phyloP scores from a whole-genome alignment of 257 asterid genomes.

The Linaria vulgaris region DNA sequence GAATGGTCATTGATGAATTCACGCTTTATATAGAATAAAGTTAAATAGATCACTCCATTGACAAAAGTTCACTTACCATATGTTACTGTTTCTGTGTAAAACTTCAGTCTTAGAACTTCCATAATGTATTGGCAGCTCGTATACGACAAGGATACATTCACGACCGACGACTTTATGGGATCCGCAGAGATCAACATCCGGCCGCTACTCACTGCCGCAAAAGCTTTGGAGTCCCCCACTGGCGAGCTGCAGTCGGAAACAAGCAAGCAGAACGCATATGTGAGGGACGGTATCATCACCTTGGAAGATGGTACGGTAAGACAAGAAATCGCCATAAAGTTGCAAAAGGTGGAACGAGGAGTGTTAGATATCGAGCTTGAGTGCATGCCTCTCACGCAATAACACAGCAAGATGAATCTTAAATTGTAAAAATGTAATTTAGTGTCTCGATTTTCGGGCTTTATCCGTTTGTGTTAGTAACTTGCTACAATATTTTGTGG shows the following conservation, averaged over 20 bases:
- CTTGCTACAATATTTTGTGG: background rate
- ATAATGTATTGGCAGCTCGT: constrained; percentile 51
- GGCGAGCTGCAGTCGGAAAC: constrained; percentile 57
- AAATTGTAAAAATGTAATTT: too few species aligned
- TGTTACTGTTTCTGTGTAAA: background rate
- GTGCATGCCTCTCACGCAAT: constrained; percentile 87
- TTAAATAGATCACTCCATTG: too few species aligned
- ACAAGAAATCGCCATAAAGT: constrained; percentile 66
- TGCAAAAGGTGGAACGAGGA: constrained; percentile 86
- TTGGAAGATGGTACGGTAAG: constrained; percentile 63
- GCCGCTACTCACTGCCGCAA: constrained; percentile 74
- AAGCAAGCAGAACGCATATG: constrained; percentile 49
- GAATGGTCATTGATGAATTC: too few species aligned
- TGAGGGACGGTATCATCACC: constrained; percentile 52
- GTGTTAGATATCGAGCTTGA: constrained; percentile 84
- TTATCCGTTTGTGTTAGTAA: background rate
- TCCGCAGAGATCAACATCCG: constrained; percentile 83
- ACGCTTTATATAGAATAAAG: background rate
- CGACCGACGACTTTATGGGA: constrained; percentile 93
- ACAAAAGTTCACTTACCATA: background rate
- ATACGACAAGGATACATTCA: constrained; percentile 83
- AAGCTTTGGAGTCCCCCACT: constrained; percentile 54
- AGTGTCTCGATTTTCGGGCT: too few species aligned
- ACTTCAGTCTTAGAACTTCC: constrained; percentile 3
- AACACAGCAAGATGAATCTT: constrained; percentile 3